Percentiles rank a stretch among this genome's conserved stretches.
Conservation (phyloP, 2,329 filamentous ascomycete genomes). For the Graphium sp. region DNA sequence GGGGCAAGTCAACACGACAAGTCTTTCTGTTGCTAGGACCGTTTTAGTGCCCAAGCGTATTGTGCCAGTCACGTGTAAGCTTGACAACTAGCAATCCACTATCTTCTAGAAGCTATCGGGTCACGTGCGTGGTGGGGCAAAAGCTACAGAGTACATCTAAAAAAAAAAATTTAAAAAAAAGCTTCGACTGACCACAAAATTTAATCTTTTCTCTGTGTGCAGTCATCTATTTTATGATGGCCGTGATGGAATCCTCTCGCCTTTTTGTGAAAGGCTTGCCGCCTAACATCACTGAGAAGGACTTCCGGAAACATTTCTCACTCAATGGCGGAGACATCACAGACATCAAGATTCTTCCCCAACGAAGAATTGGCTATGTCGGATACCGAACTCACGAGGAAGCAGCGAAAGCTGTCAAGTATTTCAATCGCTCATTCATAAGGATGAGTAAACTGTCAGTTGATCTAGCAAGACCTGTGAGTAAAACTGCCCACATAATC, state of each 20-base stretch:
- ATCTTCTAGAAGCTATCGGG: too few relatives aligned
- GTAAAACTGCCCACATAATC: constrained; percentile 9
- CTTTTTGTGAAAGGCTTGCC: constrained; percentile 73
- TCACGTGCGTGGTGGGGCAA: too few relatives aligned
- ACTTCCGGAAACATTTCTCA: constrained; percentile 81
- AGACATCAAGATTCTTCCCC: constrained; percentile 79
- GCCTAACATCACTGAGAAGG: constrained; percentile 66
- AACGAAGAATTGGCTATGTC: constrained; percentile 86
- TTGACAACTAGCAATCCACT: too few relatives aligned
- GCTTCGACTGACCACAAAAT: too few relatives aligned
- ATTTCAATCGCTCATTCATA: constrained; percentile 91
- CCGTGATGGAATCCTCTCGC: constrained; percentile 41
- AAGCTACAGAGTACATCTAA: too few relatives aligned
- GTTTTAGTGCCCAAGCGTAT: too few relatives aligned
- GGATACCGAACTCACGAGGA: constrained; percentile 75
- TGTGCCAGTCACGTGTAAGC: too few relatives aligned
- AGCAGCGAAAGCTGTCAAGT: constrained; percentile 71
- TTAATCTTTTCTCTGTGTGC: too few relatives aligned
- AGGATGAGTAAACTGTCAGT: constrained; percentile 90
- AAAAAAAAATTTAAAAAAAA: too few relatives aligned
- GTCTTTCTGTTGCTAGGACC: too few relatives aligned
- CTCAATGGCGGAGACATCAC: constrained; percentile 58
- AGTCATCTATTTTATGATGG: too few relatives aligned
- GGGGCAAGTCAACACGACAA: too few relatives aligned
- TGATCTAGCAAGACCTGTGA: constrained; percentile 69